Conservation (phyloP, 108 stramenopile genomes). For the Schizochytrium sp. region DNA sequence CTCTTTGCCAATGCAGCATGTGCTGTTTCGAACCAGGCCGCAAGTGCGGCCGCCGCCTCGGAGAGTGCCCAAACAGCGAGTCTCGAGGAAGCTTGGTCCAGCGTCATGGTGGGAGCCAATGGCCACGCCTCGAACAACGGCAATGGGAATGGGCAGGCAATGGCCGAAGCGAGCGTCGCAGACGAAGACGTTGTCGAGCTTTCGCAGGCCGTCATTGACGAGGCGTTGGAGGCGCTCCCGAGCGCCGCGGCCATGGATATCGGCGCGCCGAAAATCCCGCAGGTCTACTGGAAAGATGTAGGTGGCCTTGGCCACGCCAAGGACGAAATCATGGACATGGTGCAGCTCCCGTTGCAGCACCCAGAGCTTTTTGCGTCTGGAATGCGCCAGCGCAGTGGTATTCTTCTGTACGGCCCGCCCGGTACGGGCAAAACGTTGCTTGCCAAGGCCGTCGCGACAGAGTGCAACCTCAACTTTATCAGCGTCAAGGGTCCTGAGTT, state of each 20-base stretch:
- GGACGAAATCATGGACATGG: constrained; percentile 94
- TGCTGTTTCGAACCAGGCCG: constrained; percentile 41
- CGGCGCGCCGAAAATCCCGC: constrained; percentile 78
- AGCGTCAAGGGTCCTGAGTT: constrained; percentile 98
- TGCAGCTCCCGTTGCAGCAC: constrained; percentile 95
- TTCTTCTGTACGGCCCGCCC: constrained; percentile 96
- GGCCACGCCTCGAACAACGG: not conserved
- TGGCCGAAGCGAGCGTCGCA: not conserved
- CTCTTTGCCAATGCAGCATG: constrained; percentile 70
- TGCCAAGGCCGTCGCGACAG: constrained; percentile 98
- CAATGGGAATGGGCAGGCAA: not conserved
- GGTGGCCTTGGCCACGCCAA: constrained; percentile 97
- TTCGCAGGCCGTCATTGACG: not conserved
- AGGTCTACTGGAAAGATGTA: constrained; percentile 94
- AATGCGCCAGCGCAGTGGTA: constrained; percentile 88
- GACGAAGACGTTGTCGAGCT: not conserved
- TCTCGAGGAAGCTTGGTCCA: constrained; percentile 72
- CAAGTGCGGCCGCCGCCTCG: not conserved
- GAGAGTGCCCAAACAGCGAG: constrained; percentile 26
- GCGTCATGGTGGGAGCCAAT: constrained; percentile 76
- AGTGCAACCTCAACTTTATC: constrained; percentile 99
- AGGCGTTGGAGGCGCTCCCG: not conserved
- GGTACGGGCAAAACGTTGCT: constrained; percentile 97
- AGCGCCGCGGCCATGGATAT: constrained; percentile 57
- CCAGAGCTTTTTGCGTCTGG: constrained; percentile 91